These are phyloP conservation scores for Penicillium argentinense DNA, from an alignment of 495 filamentous ascomycete species.

Conservation along the genomic window DNA sequence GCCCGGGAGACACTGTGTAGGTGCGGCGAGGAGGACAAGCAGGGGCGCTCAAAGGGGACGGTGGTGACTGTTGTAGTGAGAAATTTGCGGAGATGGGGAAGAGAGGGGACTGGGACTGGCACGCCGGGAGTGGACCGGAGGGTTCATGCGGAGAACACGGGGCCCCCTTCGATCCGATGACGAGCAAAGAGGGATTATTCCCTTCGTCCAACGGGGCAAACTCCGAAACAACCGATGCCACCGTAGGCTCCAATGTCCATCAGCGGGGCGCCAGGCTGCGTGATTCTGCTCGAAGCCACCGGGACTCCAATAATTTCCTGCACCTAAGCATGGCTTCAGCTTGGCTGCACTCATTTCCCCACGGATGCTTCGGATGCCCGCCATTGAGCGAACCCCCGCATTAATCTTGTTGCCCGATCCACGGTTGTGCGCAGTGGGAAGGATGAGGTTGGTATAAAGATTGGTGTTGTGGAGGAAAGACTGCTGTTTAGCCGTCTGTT, in stretches of 20 bases:
- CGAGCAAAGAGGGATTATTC: not conserved
- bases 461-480: not conserved
- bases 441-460: not conserved
- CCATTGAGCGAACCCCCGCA: conserved; percentile 19
- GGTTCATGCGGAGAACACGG: conserved; percentile 28
- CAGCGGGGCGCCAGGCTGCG: not conserved
- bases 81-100: conserved; percentile 17
- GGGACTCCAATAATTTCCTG: not conserved
- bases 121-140: conserved; percentile 24
- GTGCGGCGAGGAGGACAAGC: not conserved
- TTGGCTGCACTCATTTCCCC: conserved; percentile 18
- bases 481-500: not conserved
- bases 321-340: conserved; percentile 4
- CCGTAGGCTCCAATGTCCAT: too few relatives aligned
- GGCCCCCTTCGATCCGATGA: not conserved
- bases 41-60: not conserved
- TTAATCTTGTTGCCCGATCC: not conserved
- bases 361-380: conserved; percentile 25
- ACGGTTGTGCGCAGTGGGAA: too few relatives aligned
- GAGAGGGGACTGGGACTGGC: conserved; percentile 19
- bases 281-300: not conserved
- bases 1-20: too few relatives aligned
- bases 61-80: not conserved
- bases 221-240: too few relatives aligned
- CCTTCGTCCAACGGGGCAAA: conserved; percentile 7